Evolutionary conservation across 2,329 filamentous ascomycete species (phyloP), one percentile per base, ranked within the genome.

Genomic region (Gyromitra esculenta): DNA sequence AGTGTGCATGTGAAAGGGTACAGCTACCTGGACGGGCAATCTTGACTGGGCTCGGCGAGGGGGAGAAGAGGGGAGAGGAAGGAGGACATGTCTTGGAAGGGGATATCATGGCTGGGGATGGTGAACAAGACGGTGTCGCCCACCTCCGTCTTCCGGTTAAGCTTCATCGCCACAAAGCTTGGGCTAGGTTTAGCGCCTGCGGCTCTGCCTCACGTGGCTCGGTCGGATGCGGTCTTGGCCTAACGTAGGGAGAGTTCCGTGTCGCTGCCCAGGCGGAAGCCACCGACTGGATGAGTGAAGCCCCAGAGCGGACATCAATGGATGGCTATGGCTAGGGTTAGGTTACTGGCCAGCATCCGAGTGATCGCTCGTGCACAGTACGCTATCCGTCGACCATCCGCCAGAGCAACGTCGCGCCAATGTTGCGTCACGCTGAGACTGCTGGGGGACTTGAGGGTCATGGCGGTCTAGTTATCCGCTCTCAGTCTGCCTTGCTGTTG

Each of bases 91-190:
- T 37, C 25, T 57, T 15, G 15, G 25, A 57, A 25, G 37, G 54
- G 15, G 52, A 15, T 18, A 7, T 2, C 11, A 41, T 41, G 15
- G 56, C 15, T 18, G 57, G 18, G 25, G 60, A 15, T 6, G 7
- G 5, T 4, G 18, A 66, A 13, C 8, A 13, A 43, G 37, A 35
- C 8, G 56, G 54, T 64, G 37, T 64, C 57, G 59, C 48, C 13
- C 31, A 56, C 31, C 68, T 64, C 31, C 70, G 70, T 8, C 9
- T 56, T 62, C n/a, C 7, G 37, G 64, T 15, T 21, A 62, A 52
- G 71, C 15, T 52, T 15, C 15, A 45, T 13, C 43, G 11, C n/a
- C 50, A 54, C 8, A n/a, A n/a, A 11, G 13, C 25, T n/a, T 31
- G 25, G 21, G 4, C n/a, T 8, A 31, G 62, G 62, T 5, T 52